These are phyloP conservation scores for Xylariaceae sp. DNA, from an alignment of 2,329 filamentous ascomycete genomes.

Conservation along the genomic window DNA sequence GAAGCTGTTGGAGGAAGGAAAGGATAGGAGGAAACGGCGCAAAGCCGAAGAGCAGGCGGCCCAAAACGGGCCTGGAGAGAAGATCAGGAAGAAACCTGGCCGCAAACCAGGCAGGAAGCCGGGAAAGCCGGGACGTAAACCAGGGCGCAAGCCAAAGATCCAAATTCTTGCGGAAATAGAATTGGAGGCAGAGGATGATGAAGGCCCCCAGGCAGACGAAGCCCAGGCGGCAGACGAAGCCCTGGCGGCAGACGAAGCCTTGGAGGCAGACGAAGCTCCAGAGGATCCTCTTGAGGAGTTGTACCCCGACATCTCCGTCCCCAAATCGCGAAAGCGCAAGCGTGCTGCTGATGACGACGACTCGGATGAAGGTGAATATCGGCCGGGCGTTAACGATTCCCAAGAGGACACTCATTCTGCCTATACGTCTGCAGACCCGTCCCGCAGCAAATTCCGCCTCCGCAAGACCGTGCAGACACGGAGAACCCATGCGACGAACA, in stretches of 20 bases:
- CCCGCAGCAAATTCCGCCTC: constrained; percentile 1
- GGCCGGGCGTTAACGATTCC: constrained; percentile 14
- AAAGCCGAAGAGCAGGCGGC: constrained; percentile 21
- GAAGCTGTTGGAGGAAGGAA: constrained; percentile 39
- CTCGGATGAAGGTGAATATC: constrained; percentile 22
- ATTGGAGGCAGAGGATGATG: constrained; percentile 19
- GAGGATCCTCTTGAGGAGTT: constrained; percentile 16
- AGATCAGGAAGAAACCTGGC: constrained; percentile 20
- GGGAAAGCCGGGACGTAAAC: constrained; percentile 21
- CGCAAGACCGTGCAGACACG: constrained; percentile 5
- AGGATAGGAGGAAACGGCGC: constrained; percentile 23
- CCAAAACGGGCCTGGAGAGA: constrained; percentile 15
- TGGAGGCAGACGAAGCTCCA: constrained; percentile 13
- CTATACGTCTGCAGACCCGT: constrained; percentile 4
- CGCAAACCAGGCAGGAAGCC: constrained; percentile 23
- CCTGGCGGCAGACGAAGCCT: no score
- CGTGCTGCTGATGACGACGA: constrained; percentile 14
- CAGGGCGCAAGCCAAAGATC: constrained; percentile 20
- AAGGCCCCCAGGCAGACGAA: no score
- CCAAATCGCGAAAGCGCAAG: constrained; percentile 20
- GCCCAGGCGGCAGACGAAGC: no score
- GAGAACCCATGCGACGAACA: constrained; percentile 8
- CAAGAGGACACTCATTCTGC: constrained; percentile 18
- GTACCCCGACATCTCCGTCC: constrained; percentile 12
- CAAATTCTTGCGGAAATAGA: constrained; percentile 22